Evolutionary conservation across 352 stramenopile genomes (phyloP).

Genomic region (Pythium brachiatum): DNA sequence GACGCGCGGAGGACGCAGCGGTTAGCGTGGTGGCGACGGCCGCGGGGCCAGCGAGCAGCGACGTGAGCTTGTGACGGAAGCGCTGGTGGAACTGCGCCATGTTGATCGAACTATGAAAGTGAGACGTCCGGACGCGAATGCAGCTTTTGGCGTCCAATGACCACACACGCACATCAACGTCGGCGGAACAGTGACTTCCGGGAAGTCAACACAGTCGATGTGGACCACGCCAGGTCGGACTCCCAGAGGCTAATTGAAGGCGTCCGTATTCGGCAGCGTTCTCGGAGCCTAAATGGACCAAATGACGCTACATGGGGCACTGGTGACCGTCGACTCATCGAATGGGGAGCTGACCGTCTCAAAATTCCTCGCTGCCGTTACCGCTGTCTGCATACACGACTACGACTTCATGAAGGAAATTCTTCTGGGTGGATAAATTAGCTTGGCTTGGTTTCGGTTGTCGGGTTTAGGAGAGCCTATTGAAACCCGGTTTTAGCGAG

Average conservation of each 20-base stretch:
- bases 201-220: not conserved
- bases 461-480: not conserved
- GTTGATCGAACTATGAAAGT: not conserved
- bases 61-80: conserved; percentile 17
- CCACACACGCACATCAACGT: not conserved
- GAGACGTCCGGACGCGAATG: not conserved
- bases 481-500: not conserved
- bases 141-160: conserved; percentile 5
- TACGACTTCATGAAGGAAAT: too few relatives aligned
- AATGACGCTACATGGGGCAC: too few relatives aligned
- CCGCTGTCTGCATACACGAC: too few relatives aligned
- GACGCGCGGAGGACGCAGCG: conserved; percentile 10
- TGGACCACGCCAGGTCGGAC: not conserved
- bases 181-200: not conserved
- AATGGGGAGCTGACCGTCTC: too few relatives aligned
- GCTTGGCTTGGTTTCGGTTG: not conserved
- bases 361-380: too few relatives aligned
- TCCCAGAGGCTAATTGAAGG: not conserved
- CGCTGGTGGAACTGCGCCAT: conserved; percentile 19
- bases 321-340: too few relatives aligned
- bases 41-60: conserved; percentile 16
- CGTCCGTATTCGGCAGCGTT: not conserved
- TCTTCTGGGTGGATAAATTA: too few relatives aligned
- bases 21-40: conserved; percentile 14
- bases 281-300: not conserved